phyloP scores from a whole-genome alignment of 768 basidiomycete genomes.

The Naganishia randhawae region DNA sequence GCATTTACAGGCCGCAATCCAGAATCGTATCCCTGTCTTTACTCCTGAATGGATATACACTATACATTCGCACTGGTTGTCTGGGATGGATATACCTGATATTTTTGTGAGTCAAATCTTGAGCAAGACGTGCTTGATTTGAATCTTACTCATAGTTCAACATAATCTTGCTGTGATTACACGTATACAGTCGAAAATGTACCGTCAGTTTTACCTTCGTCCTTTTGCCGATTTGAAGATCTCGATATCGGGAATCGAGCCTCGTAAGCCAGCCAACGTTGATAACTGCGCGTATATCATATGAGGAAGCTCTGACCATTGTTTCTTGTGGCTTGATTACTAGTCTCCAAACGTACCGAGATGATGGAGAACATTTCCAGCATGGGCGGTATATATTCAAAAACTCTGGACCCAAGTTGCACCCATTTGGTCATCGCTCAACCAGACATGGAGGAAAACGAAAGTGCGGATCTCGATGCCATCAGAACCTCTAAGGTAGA shows the following conservation, averaged over 20 bases:
- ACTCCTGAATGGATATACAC: conserved; percentile 71
- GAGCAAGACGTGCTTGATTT: background rate
- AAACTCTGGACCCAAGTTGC: conserved; percentile 70
- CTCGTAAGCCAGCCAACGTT: conserved; percentile 47
- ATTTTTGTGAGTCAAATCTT: conserved; percentile 56
- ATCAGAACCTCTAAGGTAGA: conserved; percentile 60
- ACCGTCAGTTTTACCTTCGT: conserved; percentile 60
- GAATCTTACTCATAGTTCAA: background rate
- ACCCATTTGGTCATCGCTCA: conserved; percentile 75
- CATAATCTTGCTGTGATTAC: background rate
- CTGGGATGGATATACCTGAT: conserved; percentile 73
- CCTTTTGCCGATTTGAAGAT: conserved; percentile 69
- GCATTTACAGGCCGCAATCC: conserved; percentile 67
- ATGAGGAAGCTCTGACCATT: background rate
- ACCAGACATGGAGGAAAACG: conserved; percentile 43
- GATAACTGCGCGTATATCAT: background rate
- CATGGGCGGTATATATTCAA: conserved; percentile 67
- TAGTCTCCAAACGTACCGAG: conserved; percentile 58
- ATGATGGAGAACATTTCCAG: conserved; percentile 63
- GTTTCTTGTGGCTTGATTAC: background rate
- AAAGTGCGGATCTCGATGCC: conserved; percentile 38
- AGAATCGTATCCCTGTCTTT: conserved; percentile 74
- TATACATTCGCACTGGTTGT: conserved; percentile 68
- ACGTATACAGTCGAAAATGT: background rate
- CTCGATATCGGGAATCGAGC: conserved; percentile 71